phyloP scores from a whole-genome alignment of 1,139 yeast genomes.

The Kluyveromyces sp. region DNA sequence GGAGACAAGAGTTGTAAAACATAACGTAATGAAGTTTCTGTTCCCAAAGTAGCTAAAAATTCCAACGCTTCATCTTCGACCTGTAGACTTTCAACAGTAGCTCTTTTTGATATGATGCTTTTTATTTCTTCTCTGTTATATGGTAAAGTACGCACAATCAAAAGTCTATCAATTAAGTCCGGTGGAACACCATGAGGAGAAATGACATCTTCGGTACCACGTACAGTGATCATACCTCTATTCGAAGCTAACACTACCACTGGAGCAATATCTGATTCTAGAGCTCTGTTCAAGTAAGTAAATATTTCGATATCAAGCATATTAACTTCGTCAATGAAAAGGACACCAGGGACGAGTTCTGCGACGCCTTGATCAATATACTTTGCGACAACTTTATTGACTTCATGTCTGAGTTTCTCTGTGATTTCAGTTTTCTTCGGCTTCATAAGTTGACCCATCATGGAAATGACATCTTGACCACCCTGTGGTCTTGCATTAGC shows the following conservation, averaged over 20 bases:
- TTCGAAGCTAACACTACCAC: slow-evolving; percentile 92
- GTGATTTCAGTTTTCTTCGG: slow-evolving; percentile 98
- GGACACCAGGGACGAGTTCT: slow-evolving; percentile 94
- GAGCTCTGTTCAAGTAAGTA: slow-evolving; percentile 87
- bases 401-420: slow-evolving; percentile 87
- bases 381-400: slow-evolving; percentile 90
- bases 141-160: slow-evolving; percentile 86
- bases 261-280: slow-evolving; percentile 89
- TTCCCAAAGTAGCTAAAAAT: slow-evolving; percentile 62
- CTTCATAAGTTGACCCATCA: slow-evolving; percentile 97
- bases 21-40: slow-evolving; percentile 75
- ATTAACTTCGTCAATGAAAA: slow-evolving; percentile 95
- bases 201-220: slow-evolving; percentile 82
- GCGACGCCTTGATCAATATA: slow-evolving; percentile 98
- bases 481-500: slow-evolving; percentile 98
- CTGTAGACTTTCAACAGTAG: slow-evolving; percentile 64
- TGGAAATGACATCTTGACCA: slow-evolving; percentile 94
- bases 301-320: slow-evolving; percentile 96
- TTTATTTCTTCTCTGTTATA: slow-evolving; percentile 78
- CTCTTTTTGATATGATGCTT: slow-evolving; percentile 73
- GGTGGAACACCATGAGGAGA: slow-evolving; percentile 98
- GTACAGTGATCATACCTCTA: slow-evolving; percentile 83
- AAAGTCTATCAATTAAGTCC: slow-evolving; percentile 81
- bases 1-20: slow-evolving; percentile 89
- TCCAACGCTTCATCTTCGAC: slow-evolving; percentile 63